Evolutionary conservation across 345 rosid species (phyloP).

Genomic region (Anastatica hierochuntica): DNA sequence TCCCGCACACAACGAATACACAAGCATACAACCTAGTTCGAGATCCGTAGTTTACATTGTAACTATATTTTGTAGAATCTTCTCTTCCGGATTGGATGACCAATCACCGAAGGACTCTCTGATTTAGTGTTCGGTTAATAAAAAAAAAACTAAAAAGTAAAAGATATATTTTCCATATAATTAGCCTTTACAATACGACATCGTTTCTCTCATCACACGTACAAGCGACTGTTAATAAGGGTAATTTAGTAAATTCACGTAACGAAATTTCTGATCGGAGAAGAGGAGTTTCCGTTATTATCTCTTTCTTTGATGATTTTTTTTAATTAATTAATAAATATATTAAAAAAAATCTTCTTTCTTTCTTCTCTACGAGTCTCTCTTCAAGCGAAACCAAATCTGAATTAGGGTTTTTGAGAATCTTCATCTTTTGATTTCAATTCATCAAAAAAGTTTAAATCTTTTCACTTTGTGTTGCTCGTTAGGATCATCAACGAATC

Average conservation of each 20-base stretch:
- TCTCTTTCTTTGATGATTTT: conserved; percentile 14
- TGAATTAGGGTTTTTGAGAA: conserved; percentile 56
- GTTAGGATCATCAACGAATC: conserved; percentile 8
- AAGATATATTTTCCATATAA: too few relatives aligned
- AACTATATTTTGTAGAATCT: too few relatives aligned
- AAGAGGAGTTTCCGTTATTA: conserved; percentile 64
- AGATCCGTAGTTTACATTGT: too few relatives aligned
- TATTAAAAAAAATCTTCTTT: not conserved
- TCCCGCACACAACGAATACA: too few relatives aligned
- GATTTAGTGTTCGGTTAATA: too few relatives aligned
- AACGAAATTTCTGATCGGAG: conserved; percentile 29
- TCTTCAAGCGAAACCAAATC: conserved; percentile 24
- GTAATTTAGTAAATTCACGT: not conserved
- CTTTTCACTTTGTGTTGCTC: not conserved
- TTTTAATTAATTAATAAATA: conserved; percentile 2
- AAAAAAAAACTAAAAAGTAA: too few relatives aligned
- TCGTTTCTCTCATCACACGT: not conserved
- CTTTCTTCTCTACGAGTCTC: conserved; percentile 22
- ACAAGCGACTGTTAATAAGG: not conserved
- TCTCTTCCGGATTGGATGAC: too few relatives aligned
- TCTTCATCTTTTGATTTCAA: conserved; percentile 13
- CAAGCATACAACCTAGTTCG: too few relatives aligned
- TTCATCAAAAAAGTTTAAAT: not conserved
- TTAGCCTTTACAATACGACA: too few relatives aligned
- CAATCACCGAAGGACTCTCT: too few relatives aligned